Percentiles rank a stretch among this genome's conserved stretches.
Evolutionary conservation across 192 early-diverging fungal genomes (phyloP).

Genomic region (Umbelopsis sp.): DNA sequence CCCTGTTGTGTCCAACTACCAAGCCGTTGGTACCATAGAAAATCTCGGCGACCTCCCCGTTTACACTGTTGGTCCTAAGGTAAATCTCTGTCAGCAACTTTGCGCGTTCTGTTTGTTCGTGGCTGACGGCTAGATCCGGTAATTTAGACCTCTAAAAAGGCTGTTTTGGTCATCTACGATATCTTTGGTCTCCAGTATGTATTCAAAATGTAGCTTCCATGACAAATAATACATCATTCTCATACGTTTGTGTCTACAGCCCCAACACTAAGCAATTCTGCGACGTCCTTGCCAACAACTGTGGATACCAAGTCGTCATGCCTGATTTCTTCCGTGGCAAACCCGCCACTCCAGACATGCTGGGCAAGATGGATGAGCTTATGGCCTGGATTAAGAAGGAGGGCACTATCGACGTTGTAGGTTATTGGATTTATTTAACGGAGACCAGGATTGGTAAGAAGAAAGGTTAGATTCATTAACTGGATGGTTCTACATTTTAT

Average conservation of each 20-base stretch:
- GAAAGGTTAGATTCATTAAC: constrained; percentile 33
- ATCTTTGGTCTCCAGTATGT: constrained; percentile 62
- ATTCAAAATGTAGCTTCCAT: constrained; percentile 12
- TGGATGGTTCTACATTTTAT: constrained; percentile 13
- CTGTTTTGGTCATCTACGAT: constrained; percentile 70
- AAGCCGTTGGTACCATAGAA: constrained; percentile 26
- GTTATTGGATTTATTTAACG: constrained; percentile 21
- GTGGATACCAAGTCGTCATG: constrained; percentile 64
- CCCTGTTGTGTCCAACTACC: constrained; percentile 33
- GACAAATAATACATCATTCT: neutral
- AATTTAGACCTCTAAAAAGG: constrained; percentile 54
- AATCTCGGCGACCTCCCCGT: constrained; percentile 32
- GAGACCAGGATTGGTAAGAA: constrained; percentile 6
- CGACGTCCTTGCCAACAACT: constrained; percentile 49
- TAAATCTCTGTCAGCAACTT: neutral
- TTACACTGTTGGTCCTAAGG: constrained; percentile 33
- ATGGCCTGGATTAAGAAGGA: constrained; percentile 35
- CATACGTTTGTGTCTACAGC: constrained; percentile 23
- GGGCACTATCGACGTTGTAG: constrained; percentile 25
- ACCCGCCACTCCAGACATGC: constrained; percentile 37
- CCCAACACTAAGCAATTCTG: constrained; percentile 68
- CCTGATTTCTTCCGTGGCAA: constrained; percentile 68
- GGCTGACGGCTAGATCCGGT: too few relatives aligned
- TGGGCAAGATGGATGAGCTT: constrained; percentile 44
- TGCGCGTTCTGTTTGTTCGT: neutral